Evolutionary conservation across 2,329 filamentous ascomycete species (phyloP).

Genomic region (Penicillium frequentans): DNA sequence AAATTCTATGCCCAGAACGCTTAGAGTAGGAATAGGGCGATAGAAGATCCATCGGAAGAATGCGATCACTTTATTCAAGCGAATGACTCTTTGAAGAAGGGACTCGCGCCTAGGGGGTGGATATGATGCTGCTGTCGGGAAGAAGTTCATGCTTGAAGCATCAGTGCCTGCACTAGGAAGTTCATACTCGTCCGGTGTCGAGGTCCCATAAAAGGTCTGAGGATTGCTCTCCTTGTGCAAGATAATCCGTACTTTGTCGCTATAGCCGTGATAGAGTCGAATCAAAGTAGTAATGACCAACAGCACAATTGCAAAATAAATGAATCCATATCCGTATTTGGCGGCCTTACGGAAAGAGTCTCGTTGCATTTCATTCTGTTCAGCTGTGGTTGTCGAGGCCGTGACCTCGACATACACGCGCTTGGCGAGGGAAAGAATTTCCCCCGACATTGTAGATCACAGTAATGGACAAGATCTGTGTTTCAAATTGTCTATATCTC

Average conservation of each 20-base stretch:
- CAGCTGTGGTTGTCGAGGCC: constrained; percentile 54
- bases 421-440: constrained; percentile 37
- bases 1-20: constrained; percentile 66
- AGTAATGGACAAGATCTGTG: background rate
- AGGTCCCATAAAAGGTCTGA: constrained; percentile 58
- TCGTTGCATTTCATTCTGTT: constrained; percentile 56
- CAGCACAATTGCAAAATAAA: constrained; percentile 79
- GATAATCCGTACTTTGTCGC: constrained; percentile 87
- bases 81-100: constrained; percentile 71
- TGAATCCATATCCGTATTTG: constrained; percentile 85
- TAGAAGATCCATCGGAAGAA: constrained; percentile 87
- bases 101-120: constrained; percentile 62
- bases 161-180: constrained; percentile 59
- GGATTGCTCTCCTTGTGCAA: constrained; percentile 81
- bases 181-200: constrained; percentile 61
- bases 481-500: background rate
- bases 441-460: constrained; percentile 16
- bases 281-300: constrained; percentile 66
- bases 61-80: constrained; percentile 77
- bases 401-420: constrained; percentile 59
- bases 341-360: constrained; percentile 81
- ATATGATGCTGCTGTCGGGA: constrained; percentile 63
- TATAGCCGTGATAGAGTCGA: constrained; percentile 84
- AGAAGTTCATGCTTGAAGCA: constrained; percentile 71
- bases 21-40: constrained; percentile 74